Conservation (phyloP, 495 filamentous ascomycete species). For the Podospora appendiculata region DNA sequence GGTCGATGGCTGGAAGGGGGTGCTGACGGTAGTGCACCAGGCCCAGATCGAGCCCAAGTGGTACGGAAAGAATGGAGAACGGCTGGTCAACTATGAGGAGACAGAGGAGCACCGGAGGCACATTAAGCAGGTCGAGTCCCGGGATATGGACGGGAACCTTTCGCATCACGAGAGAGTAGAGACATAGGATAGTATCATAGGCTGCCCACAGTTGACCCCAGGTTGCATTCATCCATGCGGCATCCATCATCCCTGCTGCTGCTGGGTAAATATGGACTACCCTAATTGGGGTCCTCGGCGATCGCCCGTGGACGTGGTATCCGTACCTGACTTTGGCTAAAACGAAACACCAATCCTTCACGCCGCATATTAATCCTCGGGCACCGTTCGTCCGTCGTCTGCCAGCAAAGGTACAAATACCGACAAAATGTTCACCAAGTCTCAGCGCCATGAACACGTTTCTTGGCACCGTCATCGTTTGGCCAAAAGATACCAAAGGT, state of each 20-base stretch:
- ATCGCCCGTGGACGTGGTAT: neutral
- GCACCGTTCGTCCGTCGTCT: slow-evolving; percentile 10
- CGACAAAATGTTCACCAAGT: neutral
- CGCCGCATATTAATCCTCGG: slow-evolving; percentile 13
- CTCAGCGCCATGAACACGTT: neutral
- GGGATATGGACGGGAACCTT: too few species aligned
- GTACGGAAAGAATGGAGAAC: slow-evolving; percentile 39
- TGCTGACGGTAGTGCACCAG: slow-evolving; percentile 52
- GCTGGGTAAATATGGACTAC: slow-evolving; percentile 7
- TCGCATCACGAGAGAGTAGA: too few species aligned
- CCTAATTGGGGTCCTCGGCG: too few species aligned
- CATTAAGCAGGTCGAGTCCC: neutral
- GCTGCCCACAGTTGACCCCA: neutral
- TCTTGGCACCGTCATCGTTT: neutral
- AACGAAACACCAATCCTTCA: slow-evolving; percentile 3
- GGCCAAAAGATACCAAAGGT: neutral
- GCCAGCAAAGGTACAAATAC: neutral
- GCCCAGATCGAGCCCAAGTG: slow-evolving; percentile 55
- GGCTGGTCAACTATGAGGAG: neutral
- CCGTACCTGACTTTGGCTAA: slow-evolving; percentile 13
- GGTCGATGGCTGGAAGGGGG: slow-evolving; percentile 34
- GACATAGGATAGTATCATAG: neutral
- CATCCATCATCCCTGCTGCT: neutral
- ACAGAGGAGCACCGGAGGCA: neutral
- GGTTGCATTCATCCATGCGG: neutral